Evolutionary conservation across 768 basidiomycete species (phyloP).

Genomic region (Tephrocybe sp.): DNA sequence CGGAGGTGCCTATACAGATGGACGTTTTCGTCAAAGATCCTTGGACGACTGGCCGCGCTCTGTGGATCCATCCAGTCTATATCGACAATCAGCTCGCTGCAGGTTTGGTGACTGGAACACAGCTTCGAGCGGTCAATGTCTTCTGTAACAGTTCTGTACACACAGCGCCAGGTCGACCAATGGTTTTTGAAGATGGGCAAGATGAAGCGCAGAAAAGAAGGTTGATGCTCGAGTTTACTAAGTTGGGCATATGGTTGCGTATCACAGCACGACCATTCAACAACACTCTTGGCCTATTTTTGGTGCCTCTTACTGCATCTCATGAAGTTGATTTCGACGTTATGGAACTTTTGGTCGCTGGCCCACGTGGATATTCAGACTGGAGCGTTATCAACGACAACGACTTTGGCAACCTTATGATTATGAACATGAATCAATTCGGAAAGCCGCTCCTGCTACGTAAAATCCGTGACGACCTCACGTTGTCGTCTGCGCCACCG

Average conservation of each 20-base stretch:
- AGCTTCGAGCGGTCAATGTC: conserved; percentile 49
- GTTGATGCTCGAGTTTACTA: conserved; percentile 68
- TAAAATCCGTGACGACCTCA: conserved; percentile 62
- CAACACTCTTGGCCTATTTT: conserved; percentile 54
- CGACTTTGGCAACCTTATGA: conserved; percentile 49
- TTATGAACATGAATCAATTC: conserved; percentile 53
- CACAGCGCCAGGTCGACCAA: conserved; percentile 28
- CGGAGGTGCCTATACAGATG: conserved; percentile 52
- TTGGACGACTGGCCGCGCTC: conserved; percentile 54
- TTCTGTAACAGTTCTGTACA: conserved; percentile 34
- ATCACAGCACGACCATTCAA: conserved; percentile 58
- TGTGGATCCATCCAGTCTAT: conserved; percentile 66
- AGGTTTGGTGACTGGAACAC: conserved; percentile 69
- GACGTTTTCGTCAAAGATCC: conserved; percentile 64
- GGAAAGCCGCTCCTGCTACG: conserved; percentile 60
- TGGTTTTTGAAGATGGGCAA: conserved; percentile 39
- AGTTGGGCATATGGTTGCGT: conserved; percentile 58
- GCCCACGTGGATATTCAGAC: conserved; percentile 50
- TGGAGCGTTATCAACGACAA: conserved; percentile 55
- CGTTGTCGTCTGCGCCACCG: conserved; percentile 58
- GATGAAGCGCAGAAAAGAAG: conserved; percentile 47
- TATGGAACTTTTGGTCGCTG: conserved; percentile 48
- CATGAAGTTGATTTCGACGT: conserved; percentile 56
- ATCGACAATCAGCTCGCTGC: conserved; percentile 50
- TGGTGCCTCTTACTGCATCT: conserved; percentile 61